phyloP scores from a whole-genome alignment of 2,329 filamentous ascomycete genomes.

The Talaromyces amestolkiae region DNA sequence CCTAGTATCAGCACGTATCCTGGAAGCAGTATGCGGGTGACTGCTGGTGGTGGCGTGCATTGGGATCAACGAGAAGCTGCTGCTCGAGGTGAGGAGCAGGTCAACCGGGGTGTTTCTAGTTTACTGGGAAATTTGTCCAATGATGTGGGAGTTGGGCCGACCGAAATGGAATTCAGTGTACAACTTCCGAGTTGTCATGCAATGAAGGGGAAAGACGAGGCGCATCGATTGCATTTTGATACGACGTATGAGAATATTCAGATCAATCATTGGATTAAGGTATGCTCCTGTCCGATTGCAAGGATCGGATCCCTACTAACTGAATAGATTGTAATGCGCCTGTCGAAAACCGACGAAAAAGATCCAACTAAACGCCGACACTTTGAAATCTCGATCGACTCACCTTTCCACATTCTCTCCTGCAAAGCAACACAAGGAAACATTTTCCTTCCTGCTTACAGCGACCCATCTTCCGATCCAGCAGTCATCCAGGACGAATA shows the following conservation, averaged over 20 bases:
- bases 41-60: slow-evolving; percentile 77
- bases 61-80: slow-evolving; percentile 59
- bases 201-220: slow-evolving; percentile 70
- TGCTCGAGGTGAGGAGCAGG: slow-evolving; percentile 55
- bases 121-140: slow-evolving; percentile 76
- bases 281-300: slow-evolving; percentile 40
- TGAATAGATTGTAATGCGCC: slow-evolving; percentile 78
- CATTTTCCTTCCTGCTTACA: slow-evolving; percentile 79
- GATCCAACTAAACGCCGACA: slow-evolving; percentile 78
- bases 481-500: slow-evolving; percentile 56
- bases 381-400: slow-evolving; percentile 96
- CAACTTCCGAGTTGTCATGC: slow-evolving; percentile 85
- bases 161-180: slow-evolving; percentile 91
- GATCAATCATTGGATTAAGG: slow-evolving; percentile 96
- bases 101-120: slow-evolving; percentile 60
- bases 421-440: slow-evolving; percentile 92
- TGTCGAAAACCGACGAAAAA: slow-evolving; percentile 76
- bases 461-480: slow-evolving; percentile 52
- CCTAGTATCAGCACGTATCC: slow-evolving; percentile 70
- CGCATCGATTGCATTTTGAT: slow-evolving; percentile 73
- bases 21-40: slow-evolving; percentile 71
- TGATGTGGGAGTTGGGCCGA: slow-evolving; percentile 76
- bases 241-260: slow-evolving; percentile 93
- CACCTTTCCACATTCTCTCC: slow-evolving; percentile 87
- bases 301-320: not conserved